Base-by-base conservation (phyloP, 495 filamentous ascomycete genomes). In the Aspergillus nidulans region DNA sequence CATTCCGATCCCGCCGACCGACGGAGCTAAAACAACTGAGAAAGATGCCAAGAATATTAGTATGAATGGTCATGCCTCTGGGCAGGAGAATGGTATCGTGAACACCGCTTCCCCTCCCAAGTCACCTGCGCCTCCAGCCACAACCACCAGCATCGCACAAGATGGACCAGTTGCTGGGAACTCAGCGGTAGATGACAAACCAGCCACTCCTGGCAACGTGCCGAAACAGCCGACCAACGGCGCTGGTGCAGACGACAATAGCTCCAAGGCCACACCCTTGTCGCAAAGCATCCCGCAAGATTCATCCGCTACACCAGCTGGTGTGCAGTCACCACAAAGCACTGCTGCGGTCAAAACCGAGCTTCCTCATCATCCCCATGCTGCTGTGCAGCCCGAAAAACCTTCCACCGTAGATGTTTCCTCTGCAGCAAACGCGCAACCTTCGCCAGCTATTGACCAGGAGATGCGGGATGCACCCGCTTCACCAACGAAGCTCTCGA, bases 401-500 rank as follows among this genome's bases (percentile, higher is more conserved):
- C 21, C 58, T 1, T 52, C 55, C 30, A 56, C 5, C n/a, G 38
- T 45, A 2, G 57, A 48, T 51, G 18, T 45, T 47, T 19, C 52
- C 9, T 25, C 9, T 32, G 58, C 15, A 40, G 57, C 45, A 24
- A 48, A 18, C 30, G 54, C 61, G 25, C 63, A 65, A 5, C 45
- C 64, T 20, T 24, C 58, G 4, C 54, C 66, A 20, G 56, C 55
- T 10, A 51, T 48, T 24, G 77, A 81, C 48, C 65, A 72, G 15
- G 70, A 72, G 48, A 73, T 75, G 70, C 65, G 63, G 19, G 69
- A 68, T 52, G 66, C 60, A 4, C 73, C 73, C 0, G 42, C 57
- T 6, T 75, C 78, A n/a, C 70, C 78, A 2, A 66, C 70, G 2
- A 91, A 90, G 66, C 44, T 85, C 2, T 74, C 83, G 0, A 80